phyloP scores from a whole-genome alignment of 2,329 filamentous ascomycete genomes.

The Corinectria fuckeliana region DNA sequence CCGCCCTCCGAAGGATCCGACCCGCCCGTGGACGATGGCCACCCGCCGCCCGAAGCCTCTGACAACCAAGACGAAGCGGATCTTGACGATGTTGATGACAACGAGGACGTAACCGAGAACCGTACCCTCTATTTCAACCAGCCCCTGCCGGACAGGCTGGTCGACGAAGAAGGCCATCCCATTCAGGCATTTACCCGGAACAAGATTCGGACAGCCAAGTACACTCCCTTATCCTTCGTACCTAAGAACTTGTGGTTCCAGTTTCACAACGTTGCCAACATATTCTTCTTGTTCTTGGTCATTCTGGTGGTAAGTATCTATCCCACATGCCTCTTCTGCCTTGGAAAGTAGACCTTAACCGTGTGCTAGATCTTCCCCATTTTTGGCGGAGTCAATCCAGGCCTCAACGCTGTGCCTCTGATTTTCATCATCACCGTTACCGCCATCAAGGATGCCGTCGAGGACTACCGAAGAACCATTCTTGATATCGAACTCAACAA shows the following conservation, averaged over 20 bases:
- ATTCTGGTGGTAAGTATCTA: conserved; percentile 80
- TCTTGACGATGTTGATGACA: conserved; percentile 44
- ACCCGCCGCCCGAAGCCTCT: conserved; percentile 38
- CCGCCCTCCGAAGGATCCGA: conserved; percentile 46
- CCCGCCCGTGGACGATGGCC: conserved; percentile 31
- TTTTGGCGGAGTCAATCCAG: conserved; percentile 90
- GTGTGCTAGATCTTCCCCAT: conserved; percentile 84
- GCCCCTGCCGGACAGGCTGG: conserved; percentile 74
- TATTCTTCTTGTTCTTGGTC: conserved; percentile 97
- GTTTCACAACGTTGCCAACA: conserved; percentile 98
- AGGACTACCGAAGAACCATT: conserved; percentile 90
- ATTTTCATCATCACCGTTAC: conserved; percentile 92
- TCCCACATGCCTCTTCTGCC: conserved; percentile 3
- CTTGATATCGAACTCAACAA: conserved; percentile 96
- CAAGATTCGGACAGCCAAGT: conserved; percentile 98
- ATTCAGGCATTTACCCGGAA: conserved; percentile 78
- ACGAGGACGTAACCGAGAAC: conserved; percentile 51
- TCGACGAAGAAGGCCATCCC: conserved; percentile 83
- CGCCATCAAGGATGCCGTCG: conserved; percentile 91
- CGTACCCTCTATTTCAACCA: conserved; percentile 85
- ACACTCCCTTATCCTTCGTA: conserved; percentile 92
- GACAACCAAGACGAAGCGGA: conserved; percentile 46
- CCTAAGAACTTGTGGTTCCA: conserved; percentile 98
- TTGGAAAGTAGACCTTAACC: conserved; percentile 25
- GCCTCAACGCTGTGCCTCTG: conserved; percentile 85